These are phyloP conservation scores for Heterobasidion occidentale DNA, from an alignment of 1,284 basidiomycete genomes.

Conservation along the genomic window DNA sequence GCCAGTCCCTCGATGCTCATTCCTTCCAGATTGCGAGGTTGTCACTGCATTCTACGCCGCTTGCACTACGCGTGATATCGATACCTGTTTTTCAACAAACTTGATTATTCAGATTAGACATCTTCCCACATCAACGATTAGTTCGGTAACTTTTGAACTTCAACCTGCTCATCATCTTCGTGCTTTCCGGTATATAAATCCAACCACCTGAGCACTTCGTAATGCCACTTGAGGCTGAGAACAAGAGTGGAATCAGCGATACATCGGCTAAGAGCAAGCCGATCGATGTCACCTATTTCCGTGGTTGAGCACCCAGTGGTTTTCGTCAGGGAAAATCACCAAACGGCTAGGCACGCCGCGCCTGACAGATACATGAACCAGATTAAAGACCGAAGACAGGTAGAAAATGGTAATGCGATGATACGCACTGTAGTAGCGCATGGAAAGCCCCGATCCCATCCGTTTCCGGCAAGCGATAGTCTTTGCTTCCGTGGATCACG, in stretches of 20 bases:
- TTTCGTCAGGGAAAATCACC: conserved; percentile 89
- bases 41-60: too few species aligned
- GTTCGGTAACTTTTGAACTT: conserved; percentile 1
- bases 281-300: conserved; percentile 48
- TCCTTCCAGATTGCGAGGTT: too few species aligned
- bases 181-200: conserved; percentile 59
- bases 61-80: too few species aligned
- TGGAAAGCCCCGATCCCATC: conserved; percentile 81
- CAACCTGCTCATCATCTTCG: conserved; percentile 4
- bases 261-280: background rate
- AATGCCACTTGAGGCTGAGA: conserved; percentile 72
- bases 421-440: conserved; percentile 65
- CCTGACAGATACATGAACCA: conserved; percentile 27
- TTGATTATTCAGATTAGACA: background rate
- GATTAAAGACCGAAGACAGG: background rate
- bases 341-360: conserved; percentile 73
- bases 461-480: conserved; percentile 78
- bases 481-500: conserved; percentile 81
- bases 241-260: background rate
- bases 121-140: background rate
- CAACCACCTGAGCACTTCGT: conserved; percentile 87
- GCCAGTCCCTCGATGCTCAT: too few species aligned
- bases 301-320: conserved; percentile 82
- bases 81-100: too few species aligned
- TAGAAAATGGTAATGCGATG: background rate